phyloP scores from a whole-genome alignment of 2,329 filamentous ascomycete genomes.

The Calonectria pseudoturangicola region DNA sequence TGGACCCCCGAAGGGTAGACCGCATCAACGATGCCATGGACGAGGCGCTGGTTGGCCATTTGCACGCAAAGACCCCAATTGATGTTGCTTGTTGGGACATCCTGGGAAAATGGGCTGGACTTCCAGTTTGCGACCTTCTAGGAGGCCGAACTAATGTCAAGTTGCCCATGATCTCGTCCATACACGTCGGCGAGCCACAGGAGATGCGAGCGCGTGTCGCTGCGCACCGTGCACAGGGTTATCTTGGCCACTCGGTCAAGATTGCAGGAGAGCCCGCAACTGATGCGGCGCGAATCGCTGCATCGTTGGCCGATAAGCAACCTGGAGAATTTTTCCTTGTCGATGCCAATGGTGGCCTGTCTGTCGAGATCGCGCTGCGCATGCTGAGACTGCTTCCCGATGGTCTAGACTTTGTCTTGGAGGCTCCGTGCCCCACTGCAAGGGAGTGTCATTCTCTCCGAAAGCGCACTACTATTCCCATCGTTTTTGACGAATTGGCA shows the following conservation, averaged over 20 bases:
- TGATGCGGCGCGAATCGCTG: conserved; percentile 43
- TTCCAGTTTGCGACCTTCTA: conserved; percentile 49
- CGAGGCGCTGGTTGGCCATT: conserved; percentile 39
- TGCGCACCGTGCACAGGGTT: conserved; percentile 41
- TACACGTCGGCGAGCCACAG: conserved; percentile 43
- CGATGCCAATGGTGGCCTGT: conserved; percentile 45
- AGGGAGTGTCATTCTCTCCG: conserved; percentile 43
- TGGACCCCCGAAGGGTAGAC: conserved; percentile 44
- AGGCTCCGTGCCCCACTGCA: conserved; percentile 46
- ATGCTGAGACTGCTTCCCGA: conserved; percentile 45
- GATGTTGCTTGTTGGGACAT: conserved; percentile 50
- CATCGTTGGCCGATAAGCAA: conserved; percentile 42
- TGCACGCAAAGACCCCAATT: conserved; percentile 45
- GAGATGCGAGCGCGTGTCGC: conserved; percentile 43
- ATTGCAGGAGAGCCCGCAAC: conserved; percentile 40
- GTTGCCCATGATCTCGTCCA: conserved; percentile 48
- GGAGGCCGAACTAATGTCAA: conserved; percentile 41
- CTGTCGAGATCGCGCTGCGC: conserved; percentile 44
- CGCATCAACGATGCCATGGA: conserved; percentile 50
- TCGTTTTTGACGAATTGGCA: conserved; percentile 47
- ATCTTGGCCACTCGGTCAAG: conserved; percentile 44
- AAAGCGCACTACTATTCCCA: conserved; percentile 39
- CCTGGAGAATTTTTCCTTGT: conserved; percentile 47
- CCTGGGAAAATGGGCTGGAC: conserved; percentile 44
- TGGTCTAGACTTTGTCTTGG: conserved; percentile 47